phyloP scores from a whole-genome alignment of 495 filamentous ascomycete genomes.

The Podospora appendiculata region DNA sequence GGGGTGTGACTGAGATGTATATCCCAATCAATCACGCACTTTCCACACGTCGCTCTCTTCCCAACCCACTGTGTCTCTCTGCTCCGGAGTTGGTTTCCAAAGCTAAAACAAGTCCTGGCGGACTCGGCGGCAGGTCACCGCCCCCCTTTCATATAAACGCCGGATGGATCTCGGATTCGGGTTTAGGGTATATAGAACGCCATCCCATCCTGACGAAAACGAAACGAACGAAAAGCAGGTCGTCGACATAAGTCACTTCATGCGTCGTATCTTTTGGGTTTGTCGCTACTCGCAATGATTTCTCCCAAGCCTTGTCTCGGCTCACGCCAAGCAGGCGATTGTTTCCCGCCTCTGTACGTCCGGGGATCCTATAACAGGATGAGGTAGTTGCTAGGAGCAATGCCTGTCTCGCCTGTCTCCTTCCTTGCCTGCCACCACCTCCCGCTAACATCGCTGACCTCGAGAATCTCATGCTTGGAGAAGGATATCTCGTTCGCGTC shows the following conservation, averaged over 20 bases:
- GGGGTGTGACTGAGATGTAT: too few relatives aligned
- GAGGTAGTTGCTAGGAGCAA: constrained; percentile 96
- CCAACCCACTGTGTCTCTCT: too few relatives aligned
- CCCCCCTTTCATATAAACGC: not conserved
- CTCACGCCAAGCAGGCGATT: not conserved
- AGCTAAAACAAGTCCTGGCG: too few relatives aligned
- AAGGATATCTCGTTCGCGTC: constrained; percentile 97
- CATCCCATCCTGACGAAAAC: constrained; percentile 14
- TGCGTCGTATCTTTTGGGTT: constrained; percentile 8
- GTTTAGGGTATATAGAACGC: constrained; percentile 24
- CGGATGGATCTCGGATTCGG: constrained; percentile 13
- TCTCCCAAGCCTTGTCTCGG: not conserved
- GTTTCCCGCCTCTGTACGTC: not conserved
- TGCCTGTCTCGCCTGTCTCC: constrained; percentile 88
- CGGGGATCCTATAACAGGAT: constrained; percentile 69
- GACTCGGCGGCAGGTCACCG: too few relatives aligned
- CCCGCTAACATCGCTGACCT: constrained; percentile 94
- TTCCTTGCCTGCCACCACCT: constrained; percentile 99
- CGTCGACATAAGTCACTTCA: constrained; percentile 15
- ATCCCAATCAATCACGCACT: too few relatives aligned
- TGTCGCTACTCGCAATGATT: constrained; percentile 7
- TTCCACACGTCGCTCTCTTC: too few relatives aligned
- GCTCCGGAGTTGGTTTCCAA: too few relatives aligned
- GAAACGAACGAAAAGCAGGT: constrained; percentile 8
- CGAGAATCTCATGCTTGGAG: constrained; percentile 90